Evolutionary conservation across 371 early-diverging fungal genomes (phyloP), one percentile per base, ranked within the genome.

Genomic region (Nematocida major): DNA sequence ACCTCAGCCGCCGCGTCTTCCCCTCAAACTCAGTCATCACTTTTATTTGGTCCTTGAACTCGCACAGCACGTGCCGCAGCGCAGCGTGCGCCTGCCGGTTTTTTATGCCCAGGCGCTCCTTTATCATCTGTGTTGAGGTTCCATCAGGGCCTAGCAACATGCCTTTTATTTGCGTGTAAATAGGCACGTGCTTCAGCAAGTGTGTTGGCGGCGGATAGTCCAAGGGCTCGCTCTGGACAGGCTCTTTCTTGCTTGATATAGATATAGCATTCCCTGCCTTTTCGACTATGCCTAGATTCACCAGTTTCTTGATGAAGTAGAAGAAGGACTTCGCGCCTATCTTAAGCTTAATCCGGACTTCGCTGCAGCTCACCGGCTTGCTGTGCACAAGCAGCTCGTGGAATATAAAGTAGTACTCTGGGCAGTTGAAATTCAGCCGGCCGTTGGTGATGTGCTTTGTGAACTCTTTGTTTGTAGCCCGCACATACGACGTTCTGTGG

Each of bases 371-470:
- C 13, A 45, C 70, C 20, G 24, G 22, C 38, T 40, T 42, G 1
- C 32, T 43, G 22, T 28, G 67, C 15, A 20, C 42, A 18, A 69
- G 9, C 30, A 69, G 61, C 63, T 69, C 70, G 38, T 69, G 70
- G 7, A 69, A 42, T 34, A 69, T 62, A 62, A 69, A 69, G 36
- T 42, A 69, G 47, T 69, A 69, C 34, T 61, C 70, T 7, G 70
- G 22, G 24, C 43, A 43, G 43, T 34, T 69, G 30, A 69, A 69
- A 20, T 61, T 59, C 20, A 61, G 26, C 47, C 47, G 9, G 9
- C 61, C 70, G n/a, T 62, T 59, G 24, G 62, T 69, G 28, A 59
- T 20, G 43, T 59, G 61, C 22, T 36, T 9, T 43, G 38, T 62
- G 36, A 69, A 69, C 28, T 43, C 32, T 24, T 43, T 28, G 39